Percentiles rank a stretch among this genome's conserved stretches.
These are phyloP conservation scores for Phytopythium aichiense DNA, from an alignment of 352 stramenopile genomes.

Conservation along the genomic window DNA sequence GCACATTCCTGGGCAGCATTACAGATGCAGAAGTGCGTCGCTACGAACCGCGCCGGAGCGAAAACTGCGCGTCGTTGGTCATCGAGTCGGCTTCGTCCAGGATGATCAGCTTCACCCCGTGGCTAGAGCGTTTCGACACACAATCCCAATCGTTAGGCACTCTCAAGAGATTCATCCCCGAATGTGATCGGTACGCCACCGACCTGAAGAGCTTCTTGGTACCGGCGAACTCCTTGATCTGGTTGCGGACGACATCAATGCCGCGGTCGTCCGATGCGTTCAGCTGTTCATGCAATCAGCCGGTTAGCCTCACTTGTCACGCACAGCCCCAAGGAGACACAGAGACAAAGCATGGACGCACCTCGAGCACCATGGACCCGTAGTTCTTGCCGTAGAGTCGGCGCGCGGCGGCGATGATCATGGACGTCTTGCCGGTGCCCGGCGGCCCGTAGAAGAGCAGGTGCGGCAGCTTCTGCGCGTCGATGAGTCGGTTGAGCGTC, in stretches of 20 bases:
- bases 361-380: slow-evolving; percentile 92
- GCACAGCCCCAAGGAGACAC: not conserved
- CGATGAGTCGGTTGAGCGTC: slow-evolving; percentile 95
- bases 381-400: slow-evolving; percentile 95
- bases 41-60: slow-evolving; percentile 76
- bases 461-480: slow-evolving; percentile 95
- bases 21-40: not conserved
- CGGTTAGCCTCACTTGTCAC: not conserved
- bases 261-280: slow-evolving; percentile 97
- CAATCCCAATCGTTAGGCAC: not conserved
- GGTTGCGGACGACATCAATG: slow-evolving; percentile 96
- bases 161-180: no score
- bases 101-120: slow-evolving; percentile 96
- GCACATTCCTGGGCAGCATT: not conserved
- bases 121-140: slow-evolving; percentile 14
- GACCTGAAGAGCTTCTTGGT: slow-evolving; percentile 95
- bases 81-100: slow-evolving; percentile 99
- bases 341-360: slow-evolving; percentile 11
- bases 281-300: slow-evolving; percentile 50
- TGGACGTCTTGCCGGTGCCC: slow-evolving; percentile 97
- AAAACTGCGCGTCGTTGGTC: slow-evolving; percentile 97
- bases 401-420: slow-evolving; percentile 95
- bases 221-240: slow-evolving; percentile 98
- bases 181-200: not conserved
- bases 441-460: slow-evolving; percentile 97